A percentile compares a stretch with the other conserved stretches of the same genome.
phyloP scores from a whole-genome alignment of 2,329 filamentous ascomycete species.

The Neofusicoccum umdonicola region DNA sequence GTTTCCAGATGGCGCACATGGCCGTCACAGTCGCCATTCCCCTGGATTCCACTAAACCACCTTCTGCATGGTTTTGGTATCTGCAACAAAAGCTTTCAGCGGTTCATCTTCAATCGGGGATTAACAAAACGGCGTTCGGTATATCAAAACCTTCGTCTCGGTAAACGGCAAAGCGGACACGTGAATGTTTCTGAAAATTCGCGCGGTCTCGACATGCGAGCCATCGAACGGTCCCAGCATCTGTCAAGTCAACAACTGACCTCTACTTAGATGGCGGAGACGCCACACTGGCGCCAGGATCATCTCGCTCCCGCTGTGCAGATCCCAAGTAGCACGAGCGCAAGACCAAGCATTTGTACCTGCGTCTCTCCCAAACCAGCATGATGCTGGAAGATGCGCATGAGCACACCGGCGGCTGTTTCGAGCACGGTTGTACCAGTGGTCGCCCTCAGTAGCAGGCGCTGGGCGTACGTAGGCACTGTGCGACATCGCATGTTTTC shows the following conservation, averaged over 20 bases:
- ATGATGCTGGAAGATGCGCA: conserved; percentile 2
- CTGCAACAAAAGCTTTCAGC: not conserved
- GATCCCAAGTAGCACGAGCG: not conserved
- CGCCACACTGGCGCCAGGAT: not conserved
- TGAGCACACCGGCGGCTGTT: not conserved
- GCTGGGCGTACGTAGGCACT: not conserved
- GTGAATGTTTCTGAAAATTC: not conserved
- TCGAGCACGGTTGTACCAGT: not conserved
- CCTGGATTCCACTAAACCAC: not conserved
- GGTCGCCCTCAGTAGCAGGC: not conserved
- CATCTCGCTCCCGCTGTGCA: not conserved
- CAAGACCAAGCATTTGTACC: not conserved
- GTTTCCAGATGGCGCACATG: not conserved
- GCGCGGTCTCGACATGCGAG: not conserved
- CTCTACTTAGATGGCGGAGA: not conserved
- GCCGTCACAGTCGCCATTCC: not conserved
- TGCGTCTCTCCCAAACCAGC: not conserved
- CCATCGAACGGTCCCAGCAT: not conserved
- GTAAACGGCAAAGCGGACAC: not conserved
- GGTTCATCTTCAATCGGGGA: not conserved
- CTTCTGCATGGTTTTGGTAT: not conserved
- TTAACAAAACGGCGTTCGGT: not conserved
- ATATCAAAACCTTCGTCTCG: not conserved
- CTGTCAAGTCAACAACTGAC: not conserved
- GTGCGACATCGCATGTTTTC: not conserved